Evolutionary conservation across 2,329 filamentous ascomycete species (phyloP).

Genomic region (Arthroderma sp.): DNA sequence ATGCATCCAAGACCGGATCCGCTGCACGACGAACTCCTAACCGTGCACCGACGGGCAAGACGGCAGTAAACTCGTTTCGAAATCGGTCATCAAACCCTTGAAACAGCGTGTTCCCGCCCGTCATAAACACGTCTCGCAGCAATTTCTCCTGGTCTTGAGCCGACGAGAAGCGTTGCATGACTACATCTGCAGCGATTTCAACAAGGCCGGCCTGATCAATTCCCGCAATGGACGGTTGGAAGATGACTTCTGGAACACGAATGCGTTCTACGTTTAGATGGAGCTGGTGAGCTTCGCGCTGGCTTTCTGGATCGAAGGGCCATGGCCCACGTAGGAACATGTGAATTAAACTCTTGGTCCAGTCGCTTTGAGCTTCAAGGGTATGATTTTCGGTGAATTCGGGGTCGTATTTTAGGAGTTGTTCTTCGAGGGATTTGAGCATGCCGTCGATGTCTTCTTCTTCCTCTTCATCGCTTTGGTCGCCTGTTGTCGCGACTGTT

Average conservation of each 20-base stretch:
- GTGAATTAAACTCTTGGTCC: conserved; percentile 83
- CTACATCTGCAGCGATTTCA: conserved; percentile 81
- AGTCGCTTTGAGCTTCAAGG: conserved; percentile 82
- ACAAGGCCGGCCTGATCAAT: conserved; percentile 86
- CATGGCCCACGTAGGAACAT: conserved; percentile 80
- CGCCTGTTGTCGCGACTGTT: conserved; percentile 59
- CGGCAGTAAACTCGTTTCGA: conserved; percentile 54
- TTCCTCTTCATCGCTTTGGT: conserved; percentile 70
- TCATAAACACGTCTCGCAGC: conserved; percentile 78
- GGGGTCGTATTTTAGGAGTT: conserved; percentile 75
- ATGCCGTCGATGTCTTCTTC: conserved; percentile 71
- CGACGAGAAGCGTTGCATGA: conserved; percentile 61
- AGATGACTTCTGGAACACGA: conserved; percentile 82
- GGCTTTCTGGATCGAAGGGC: conserved; percentile 67
- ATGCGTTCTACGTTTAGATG: conserved; percentile 96
- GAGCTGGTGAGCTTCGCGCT: conserved; percentile 71
- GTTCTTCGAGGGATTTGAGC: conserved; percentile 65
- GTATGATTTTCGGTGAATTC: conserved; percentile 87
- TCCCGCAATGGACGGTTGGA: conserved; percentile 82
- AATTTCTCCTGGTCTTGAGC: conserved; percentile 51
- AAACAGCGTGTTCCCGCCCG: conserved; percentile 85
- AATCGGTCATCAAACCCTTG: conserved; percentile 74
- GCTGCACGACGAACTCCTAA: conserved; percentile 60
- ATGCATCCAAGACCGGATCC: conserved; percentile 74
- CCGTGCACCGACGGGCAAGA: conserved; percentile 55